These are phyloP conservation scores for Hypoxylon sp. DNA, from an alignment of 2,329 filamentous ascomycete genomes.

Conservation along the genomic window DNA sequence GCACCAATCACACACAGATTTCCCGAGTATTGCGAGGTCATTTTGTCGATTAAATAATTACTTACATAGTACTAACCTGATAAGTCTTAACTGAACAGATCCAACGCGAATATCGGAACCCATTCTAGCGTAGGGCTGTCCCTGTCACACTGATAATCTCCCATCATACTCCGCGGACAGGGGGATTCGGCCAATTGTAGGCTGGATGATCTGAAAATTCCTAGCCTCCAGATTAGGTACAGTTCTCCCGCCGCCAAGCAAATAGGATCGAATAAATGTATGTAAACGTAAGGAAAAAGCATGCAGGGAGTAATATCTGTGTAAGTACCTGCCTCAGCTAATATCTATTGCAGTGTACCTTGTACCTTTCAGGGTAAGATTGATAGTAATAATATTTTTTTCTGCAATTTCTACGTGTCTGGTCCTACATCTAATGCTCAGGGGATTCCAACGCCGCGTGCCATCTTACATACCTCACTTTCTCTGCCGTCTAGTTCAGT, in stretches of 20 bases:
- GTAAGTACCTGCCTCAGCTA: constrained; percentile 29
- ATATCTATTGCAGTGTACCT: constrained; percentile 21
- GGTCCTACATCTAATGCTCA: constrained; percentile 36
- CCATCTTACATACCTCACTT: constrained; percentile 27
- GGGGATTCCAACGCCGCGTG: constrained; percentile 38
- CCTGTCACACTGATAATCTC: constrained; percentile 31
- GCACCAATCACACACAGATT: constrained; percentile 14
- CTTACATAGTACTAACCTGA: constrained; percentile 32
- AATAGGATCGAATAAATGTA: constrained; percentile 42
- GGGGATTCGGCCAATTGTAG: constrained; percentile 35
- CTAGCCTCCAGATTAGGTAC: constrained; percentile 39
- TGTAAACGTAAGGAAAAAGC: constrained; percentile 37
- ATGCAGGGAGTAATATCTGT: constrained; percentile 19
- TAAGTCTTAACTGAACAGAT: constrained; percentile 10
- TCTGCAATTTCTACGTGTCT: constrained; percentile 37
- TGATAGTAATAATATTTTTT: constrained; percentile 32
- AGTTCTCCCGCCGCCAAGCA: constrained; percentile 37
- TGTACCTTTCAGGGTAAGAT: constrained; percentile 21
- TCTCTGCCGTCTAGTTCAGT: constrained; percentile 19
- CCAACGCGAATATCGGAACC: constrained; percentile 12
- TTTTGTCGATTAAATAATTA: constrained; percentile 23
- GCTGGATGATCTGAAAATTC: constrained; percentile 36
- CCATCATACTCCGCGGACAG: constrained; percentile 13
- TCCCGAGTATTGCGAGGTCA: not conserved
- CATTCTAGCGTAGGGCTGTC: constrained; percentile 29